These are phyloP conservation scores for Lactuca saligna DNA, from an alignment of 129 eudicot species.

Conservation along the genomic window DNA sequence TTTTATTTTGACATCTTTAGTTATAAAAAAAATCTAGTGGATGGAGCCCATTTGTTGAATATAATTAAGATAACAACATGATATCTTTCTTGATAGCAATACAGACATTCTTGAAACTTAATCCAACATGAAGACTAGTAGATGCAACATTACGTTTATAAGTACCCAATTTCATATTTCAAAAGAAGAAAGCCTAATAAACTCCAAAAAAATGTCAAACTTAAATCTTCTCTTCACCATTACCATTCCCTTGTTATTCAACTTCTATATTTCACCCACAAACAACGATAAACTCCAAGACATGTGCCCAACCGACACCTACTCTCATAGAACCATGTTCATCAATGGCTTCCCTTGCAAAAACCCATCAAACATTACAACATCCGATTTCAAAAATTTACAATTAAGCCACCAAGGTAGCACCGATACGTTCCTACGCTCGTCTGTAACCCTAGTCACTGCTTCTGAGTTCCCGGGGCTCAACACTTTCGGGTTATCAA, in stretches of 20 bases:
- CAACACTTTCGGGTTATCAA: conserved; percentile 70
- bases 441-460: conserved; percentile 50
- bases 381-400: conserved; percentile 69
- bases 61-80: conserved; percentile 36
- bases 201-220: conserved; percentile 25
- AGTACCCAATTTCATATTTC: conserved; percentile 16
- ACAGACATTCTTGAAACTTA: conserved; percentile 43
- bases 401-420: conserved; percentile 43
- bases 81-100: conserved; percentile 44
- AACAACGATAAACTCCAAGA: conserved; percentile 68
- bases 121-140: conserved; percentile 43
- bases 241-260: conserved; percentile 16
- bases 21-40: neutral
- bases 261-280: conserved; percentile 29
- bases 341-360: conserved; percentile 82
- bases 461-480: conserved; percentile 75
- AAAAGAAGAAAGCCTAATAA: conserved; percentile 11
- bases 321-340: conserved; percentile 38
- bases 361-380: conserved; percentile 52
- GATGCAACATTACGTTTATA: conserved; percentile 39
- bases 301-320: conserved; percentile 56
- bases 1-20: neutral
- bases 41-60: conserved; percentile 28
- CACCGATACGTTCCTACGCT: conserved; percentile 44
- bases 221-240: conserved; percentile 18